These are phyloP conservation scores for Elsinoe perseae DNA, from an alignment of 2,329 filamentous ascomycete species.

Conservation along the genomic window DNA sequence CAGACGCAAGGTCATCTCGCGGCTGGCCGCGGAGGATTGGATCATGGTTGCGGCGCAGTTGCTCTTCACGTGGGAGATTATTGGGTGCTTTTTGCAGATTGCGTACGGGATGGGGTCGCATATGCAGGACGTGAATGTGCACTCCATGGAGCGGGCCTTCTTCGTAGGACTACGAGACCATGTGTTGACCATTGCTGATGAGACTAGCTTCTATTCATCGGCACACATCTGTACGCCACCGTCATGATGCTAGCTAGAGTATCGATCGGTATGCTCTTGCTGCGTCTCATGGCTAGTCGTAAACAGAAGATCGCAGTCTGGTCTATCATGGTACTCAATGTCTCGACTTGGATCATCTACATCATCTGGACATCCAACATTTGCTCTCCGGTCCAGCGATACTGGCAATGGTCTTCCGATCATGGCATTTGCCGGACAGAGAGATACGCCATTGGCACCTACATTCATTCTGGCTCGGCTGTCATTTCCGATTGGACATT, in stretches of 20 bases:
- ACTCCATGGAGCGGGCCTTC: constrained; percentile 5
- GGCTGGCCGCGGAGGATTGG: constrained; percentile 15
- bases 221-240: not conserved
- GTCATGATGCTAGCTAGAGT: constrained; percentile 13
- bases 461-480: constrained; percentile 3
- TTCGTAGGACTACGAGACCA: not conserved
- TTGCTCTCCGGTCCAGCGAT: constrained; percentile 2
- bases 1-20: constrained; percentile 5
- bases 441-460: constrained; percentile 1
- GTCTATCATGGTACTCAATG: constrained; percentile 4
- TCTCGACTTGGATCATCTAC: not conserved
- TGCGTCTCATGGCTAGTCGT: constrained; percentile 7
- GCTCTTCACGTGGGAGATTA: not conserved
- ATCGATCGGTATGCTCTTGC: constrained; percentile 10
- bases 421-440: not conserved
- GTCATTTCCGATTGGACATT: constrained; percentile 12
- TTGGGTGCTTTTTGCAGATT: constrained; percentile 12
- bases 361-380: constrained; percentile 11
- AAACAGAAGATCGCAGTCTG: constrained; percentile 6
- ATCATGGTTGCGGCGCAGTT: constrained; percentile 10
- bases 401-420: constrained; percentile 6
- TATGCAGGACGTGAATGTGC: not conserved
- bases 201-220: constrained; percentile 9
- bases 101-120: constrained; percentile 9
- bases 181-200: not conserved